Base-by-base conservation (phyloP, 1,139 yeast species). In the Candida tunisiensis region DNA sequence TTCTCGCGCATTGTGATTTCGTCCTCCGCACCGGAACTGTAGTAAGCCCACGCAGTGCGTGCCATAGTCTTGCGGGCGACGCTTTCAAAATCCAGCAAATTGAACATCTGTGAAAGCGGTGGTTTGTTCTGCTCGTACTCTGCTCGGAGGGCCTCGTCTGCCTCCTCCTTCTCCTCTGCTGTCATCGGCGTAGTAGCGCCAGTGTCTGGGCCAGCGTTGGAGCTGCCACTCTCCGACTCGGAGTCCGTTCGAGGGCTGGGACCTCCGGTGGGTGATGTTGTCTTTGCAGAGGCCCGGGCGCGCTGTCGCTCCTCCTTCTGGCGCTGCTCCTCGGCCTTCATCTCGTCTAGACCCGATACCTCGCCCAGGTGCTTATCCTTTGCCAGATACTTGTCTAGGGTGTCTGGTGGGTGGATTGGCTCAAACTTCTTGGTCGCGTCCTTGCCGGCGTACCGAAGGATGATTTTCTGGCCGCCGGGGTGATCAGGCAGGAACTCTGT, bases 11-110 rank as follows among this genome's bases (percentile, higher is more conserved):
- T 51, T 2, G 93, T 67, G 38, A 85, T 70, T 54, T 85, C 96
- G 50, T 85, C 96, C 49, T 85, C 95, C 24, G 92, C 66, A 6
- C 92, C 96, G 21, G 91, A 74, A 2, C 92, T 74, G 48, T 82
- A 85, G 52, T 85, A 85, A 8, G 85, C 88, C 88, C 94, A 79
- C 0, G 91, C 94, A 10, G 72, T 66, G 36, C 69, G 71, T 23
- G 78, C 67, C 63, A 85, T 53, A 25, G 75, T 70, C 37, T 71
- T 68, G 29, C 83, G 64, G 2, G 96, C 95, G 25, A 85, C 71
- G 41, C 66, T 66, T 49, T 85, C 96, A 44, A 85, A 83, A 48
- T 80, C 93, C 36, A 68, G 66, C 36, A 77, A 44, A 43, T 79
- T 80, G 51, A 70, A 73, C 36, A 78, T 64, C 40, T 68, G 71